phyloP scores from a whole-genome alignment of 257 asterid species.

The Scutellaria galericulata region DNA sequence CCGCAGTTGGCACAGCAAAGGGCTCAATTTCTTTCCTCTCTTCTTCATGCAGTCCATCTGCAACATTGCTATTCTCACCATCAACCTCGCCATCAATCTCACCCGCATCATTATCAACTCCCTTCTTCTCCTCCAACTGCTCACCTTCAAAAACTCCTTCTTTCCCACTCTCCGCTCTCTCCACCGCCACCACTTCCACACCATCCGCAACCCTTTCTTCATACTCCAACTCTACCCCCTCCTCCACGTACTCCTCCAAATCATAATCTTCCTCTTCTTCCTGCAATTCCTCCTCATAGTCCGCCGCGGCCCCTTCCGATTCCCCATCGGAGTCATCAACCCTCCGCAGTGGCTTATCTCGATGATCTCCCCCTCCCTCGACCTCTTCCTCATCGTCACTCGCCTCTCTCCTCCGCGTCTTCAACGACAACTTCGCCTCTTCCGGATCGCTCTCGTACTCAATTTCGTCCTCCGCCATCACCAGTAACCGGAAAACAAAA shows the following conservation, averaged over 20 bases:
- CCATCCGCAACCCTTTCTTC: conserved; percentile 44
- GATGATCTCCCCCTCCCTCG: conserved; percentile 41
- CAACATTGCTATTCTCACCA: conserved; percentile 41
- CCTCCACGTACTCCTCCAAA: conserved; percentile 61
- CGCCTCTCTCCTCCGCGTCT: conserved; percentile 89
- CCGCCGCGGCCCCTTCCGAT: conserved; percentile 79
- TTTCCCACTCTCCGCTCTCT: conserved; percentile 41
- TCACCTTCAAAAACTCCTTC: conserved; percentile 38
- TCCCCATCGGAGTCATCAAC: conserved; percentile 74
- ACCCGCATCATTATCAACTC: conserved; percentile 39
- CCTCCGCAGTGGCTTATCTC: conserved; percentile 49
- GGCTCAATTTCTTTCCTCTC: conserved; percentile 86
- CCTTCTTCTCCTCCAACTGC: conserved; percentile 40
- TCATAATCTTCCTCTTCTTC: conserved; percentile 56
- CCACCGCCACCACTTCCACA: conserved; percentile 43
- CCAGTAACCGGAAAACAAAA: conserved; percentile 21
- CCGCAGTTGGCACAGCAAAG: conserved; percentile 95
- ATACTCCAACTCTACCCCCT: conserved; percentile 46
- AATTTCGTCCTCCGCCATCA: conserved; percentile 68
- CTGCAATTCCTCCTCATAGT: conserved; percentile 55
- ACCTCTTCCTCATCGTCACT: conserved; percentile 90
- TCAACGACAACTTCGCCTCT: conserved; percentile 83
- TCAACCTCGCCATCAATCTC: conserved; percentile 42
- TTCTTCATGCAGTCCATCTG: conserved; percentile 50
- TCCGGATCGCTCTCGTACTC: conserved; percentile 98